Base-by-base conservation (phyloP, 2,329 filamentous ascomycete species). In the Beauveria australis region DNA sequence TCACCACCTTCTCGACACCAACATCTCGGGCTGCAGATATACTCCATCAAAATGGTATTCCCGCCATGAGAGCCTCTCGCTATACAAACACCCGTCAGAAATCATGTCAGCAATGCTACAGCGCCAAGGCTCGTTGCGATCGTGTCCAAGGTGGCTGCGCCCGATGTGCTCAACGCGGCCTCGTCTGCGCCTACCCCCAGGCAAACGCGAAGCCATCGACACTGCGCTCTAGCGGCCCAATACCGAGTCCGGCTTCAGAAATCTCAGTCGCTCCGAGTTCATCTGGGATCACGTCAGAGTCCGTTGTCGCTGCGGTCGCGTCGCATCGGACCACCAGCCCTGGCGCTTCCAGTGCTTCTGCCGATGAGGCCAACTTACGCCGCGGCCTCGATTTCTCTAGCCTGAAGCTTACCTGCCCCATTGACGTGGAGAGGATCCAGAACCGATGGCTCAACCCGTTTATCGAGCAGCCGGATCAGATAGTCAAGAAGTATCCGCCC, bases 1-100 rank as follows among this genome's bases (percentile, higher is more conserved):
- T 28, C 19, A 46, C 43, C 12, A 22, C 9, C 16, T 9, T 28
- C 30, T 28, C 8, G 12, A 19, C 48, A n/a, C 18, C 26, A 37
- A 12, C 28, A 33, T 12, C 14, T 37, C 5, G 14, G 33, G 33
- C 33, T 37, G 33, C 33, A 37, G 33, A 37, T 37, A 37, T 37
- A 16, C 19, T n/a, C 30, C 44, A 12, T 16, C 47, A 52, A 44
- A 44, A 44, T 59, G 47, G 33, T 16, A 18, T 5, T 5, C 37
- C 47, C 56, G 12, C 26, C 47, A 53, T 56, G 60, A 49, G 49
- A 53, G n/a, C 40, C 16, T 46, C 33, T 24, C 53, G 53, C 10
- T 60, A 60, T 49, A 24, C 51, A 7, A 60, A n/a, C 9, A 48
- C 43, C 18, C 59, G 59, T 24, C 59, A 60, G 28, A 60, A 55